phyloP scores from a whole-genome alignment of 805 yeast species.

The Myxozyma sirexii region DNA sequence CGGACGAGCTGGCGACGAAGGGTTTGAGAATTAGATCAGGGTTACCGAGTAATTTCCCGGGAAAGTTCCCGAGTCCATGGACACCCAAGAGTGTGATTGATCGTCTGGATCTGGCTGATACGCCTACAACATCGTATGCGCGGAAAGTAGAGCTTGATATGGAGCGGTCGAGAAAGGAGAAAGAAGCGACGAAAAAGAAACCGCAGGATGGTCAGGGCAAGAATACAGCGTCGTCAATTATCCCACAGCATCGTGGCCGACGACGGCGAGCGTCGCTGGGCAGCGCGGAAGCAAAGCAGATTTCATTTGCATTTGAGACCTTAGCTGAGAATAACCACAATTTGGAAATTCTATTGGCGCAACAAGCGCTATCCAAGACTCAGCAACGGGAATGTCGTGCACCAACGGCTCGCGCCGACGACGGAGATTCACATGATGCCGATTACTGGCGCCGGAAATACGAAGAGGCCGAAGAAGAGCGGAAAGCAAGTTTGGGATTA shows the following conservation, averaged over 20 bases:
- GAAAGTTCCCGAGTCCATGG: constrained; percentile 37
- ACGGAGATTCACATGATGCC: background rate
- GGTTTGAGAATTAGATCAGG: constrained; percentile 29
- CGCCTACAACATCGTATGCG: constrained; percentile 17
- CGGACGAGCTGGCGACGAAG: background rate
- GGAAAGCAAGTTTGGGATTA: background rate
- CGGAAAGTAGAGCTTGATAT: constrained; percentile 2
- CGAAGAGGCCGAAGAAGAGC: constrained; percentile 16
- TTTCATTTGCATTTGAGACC: constrained; percentile 1
- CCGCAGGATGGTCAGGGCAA: background rate
- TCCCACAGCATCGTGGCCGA: background rate
- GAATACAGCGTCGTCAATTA: background rate
- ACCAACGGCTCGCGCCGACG: background rate
- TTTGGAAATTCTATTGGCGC: constrained; percentile 11
- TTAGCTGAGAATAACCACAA: constrained; percentile 13
- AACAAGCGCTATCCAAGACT: background rate
- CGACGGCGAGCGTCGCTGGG: background rate
- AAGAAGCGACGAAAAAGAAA: too few species aligned
- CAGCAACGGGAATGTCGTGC: background rate
- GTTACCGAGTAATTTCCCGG: constrained; percentile 34
- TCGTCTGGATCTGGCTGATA: constrained; percentile 21
- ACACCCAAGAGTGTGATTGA: constrained; percentile 27
- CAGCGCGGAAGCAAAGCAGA: background rate
- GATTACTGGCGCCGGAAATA: constrained; percentile 15
- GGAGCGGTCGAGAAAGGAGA: background rate